Conservation (phyloP, 2,329 filamentous ascomycete species). For the Venturia carpophila region DNA sequence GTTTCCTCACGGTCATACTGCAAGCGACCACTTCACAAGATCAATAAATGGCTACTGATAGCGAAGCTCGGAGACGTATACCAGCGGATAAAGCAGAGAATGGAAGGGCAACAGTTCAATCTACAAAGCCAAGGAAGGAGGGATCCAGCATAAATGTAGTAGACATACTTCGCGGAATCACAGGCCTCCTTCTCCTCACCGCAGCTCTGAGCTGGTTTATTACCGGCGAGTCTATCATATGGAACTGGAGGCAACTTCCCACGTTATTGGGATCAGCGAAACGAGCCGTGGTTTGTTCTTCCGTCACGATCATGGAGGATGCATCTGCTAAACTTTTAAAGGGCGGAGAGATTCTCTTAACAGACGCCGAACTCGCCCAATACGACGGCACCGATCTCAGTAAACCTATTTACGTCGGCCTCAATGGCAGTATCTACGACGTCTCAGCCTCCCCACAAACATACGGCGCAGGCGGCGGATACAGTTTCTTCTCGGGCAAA, state of each 20-base stretch:
- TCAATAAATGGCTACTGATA: constrained; percentile 4
- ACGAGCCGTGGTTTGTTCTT: constrained; percentile 50
- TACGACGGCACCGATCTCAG: constrained; percentile 71
- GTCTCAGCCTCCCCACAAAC: constrained; percentile 46
- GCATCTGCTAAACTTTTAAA: constrained; percentile 22
- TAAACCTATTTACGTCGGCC: constrained; percentile 80
- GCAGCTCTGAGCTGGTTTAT: constrained; percentile 33
- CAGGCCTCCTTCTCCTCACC: constrained; percentile 26
- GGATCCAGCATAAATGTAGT: background rate
- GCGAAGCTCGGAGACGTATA: background rate
- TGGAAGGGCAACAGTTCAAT: background rate
- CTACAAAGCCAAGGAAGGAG: background rate
- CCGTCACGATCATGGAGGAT: background rate
- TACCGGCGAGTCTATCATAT: constrained; percentile 49
- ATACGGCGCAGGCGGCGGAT: constrained; percentile 67
- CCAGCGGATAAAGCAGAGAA: background rate
- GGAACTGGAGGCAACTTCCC: constrained; percentile 59
- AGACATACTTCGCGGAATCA: constrained; percentile 10
- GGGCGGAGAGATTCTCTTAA: constrained; percentile 59
- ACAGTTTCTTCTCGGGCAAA: constrained; percentile 76
- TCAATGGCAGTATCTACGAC: constrained; percentile 83
- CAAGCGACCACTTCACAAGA: background rate
- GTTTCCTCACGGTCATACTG: background rate
- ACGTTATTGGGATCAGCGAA: constrained; percentile 52
- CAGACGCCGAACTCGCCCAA: constrained; percentile 60